Conservation (phyloP, 352 stramenopile species). For the Pythium biforme region DNA sequence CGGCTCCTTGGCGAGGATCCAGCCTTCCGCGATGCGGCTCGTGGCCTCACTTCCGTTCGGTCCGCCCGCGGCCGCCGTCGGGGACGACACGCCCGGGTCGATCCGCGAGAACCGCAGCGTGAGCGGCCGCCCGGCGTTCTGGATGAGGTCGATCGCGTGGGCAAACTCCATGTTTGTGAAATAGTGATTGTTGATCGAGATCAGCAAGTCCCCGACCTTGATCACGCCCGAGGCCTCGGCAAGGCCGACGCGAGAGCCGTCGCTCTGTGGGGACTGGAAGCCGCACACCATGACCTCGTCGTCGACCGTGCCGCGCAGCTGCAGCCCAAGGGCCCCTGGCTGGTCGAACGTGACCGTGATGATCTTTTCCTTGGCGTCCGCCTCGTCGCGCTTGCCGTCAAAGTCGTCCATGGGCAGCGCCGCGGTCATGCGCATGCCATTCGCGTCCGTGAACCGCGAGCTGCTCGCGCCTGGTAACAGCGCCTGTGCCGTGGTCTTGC, state of each 20-base stretch:
- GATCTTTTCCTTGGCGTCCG: slow-evolving; percentile 85
- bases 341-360: slow-evolving; percentile 88
- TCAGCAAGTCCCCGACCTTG: slow-evolving; percentile 77
- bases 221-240: slow-evolving; percentile 76
- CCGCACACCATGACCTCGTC: slow-evolving; percentile 88
- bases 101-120: slow-evolving; percentile 84
- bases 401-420: slow-evolving; percentile 47
- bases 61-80: slow-evolving; percentile 2
- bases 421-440: slow-evolving; percentile 74
- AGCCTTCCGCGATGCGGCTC: slow-evolving; percentile 73
- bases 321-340: slow-evolving; percentile 61
- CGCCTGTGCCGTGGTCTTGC: slow-evolving; percentile 67
- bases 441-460: slow-evolving; percentile 78
- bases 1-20: slow-evolving; percentile 84
- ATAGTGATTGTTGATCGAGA: slow-evolving; percentile 86
- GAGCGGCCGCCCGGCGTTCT: slow-evolving; percentile 59
- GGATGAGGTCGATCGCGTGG: slow-evolving; percentile 74
- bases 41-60: slow-evolving; percentile 23
- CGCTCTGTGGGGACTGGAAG: slow-evolving; percentile 48
- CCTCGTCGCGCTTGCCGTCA: slow-evolving; percentile 57
- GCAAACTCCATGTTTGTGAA: slow-evolving; percentile 87
- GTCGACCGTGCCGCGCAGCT: slow-evolving; percentile 81
- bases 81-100: slow-evolving; percentile 27
- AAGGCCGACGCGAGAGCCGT: slow-evolving; percentile 34
- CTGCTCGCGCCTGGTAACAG: slow-evolving; percentile 17